Evolutionary conservation across 805 yeast species (phyloP), one percentile per base, ranked within the genome.

Genomic region (Kazachstania viticola): DNA sequence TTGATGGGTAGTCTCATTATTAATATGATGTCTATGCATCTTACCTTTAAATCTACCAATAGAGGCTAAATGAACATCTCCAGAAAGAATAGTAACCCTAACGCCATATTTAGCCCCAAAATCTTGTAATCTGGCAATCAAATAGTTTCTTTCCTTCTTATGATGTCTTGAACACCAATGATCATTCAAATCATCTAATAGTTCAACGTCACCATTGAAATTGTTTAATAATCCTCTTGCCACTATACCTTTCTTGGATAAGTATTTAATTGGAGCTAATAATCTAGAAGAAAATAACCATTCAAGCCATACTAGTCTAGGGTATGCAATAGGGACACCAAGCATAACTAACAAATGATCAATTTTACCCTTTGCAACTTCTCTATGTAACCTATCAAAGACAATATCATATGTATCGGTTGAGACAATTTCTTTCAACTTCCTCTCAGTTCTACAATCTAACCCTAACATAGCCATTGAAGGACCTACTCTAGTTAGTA

Each of bases 101-200:
- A 79, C 73, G 4, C 77, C 77, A 40, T 67, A 53, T 19, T 58
- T 45, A 21, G 79, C 67, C 3, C 88, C 84, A 46, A 85, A 73
- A 27, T 69, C 69, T 39, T 76, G 73, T 28, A 88, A 61, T 38
- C 62, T 62, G 25, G 63, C 65, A 39, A 87, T 60, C 25, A 88
- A 63, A 42, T 53, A 50, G 55, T 88, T 88, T 38, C 98, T 70
- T 58, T 88, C 98, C 30, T 58, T 56, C 54, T 88, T 91, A 60
- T 88, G 98, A 52, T 77, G 71, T 37, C 67, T 67, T 3, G 95
- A 78, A 54, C 96, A 85, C 98, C 98, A 88, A 60, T 88, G 97
- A 53, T 88, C 98, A 49, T 85, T 78, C 56, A 91, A 65, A 54
- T 88, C 97, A 51, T 91, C 97, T 42, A 91, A 66, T 12, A 88